Base-by-base conservation (phyloP, 192 early-diverging fungal species). In the Coemansia sp. region DNA sequence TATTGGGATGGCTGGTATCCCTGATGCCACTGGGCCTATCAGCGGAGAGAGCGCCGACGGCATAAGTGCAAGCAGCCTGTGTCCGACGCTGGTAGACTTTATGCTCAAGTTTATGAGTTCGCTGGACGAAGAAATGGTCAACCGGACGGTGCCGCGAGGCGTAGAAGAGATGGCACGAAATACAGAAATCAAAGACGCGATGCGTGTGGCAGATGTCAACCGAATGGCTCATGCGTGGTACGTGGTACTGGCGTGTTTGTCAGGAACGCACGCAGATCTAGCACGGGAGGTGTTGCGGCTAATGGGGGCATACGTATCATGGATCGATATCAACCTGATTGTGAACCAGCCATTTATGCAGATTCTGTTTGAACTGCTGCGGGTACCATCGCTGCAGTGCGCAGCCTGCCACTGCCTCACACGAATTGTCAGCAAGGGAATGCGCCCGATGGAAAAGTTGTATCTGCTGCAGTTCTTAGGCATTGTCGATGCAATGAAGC, bases 321-420 rank as follows among this genome's bases (percentile, higher is more conserved):
- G 95, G 95, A 91, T 96, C 51, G 93, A 96, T 61, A 94, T 96
- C 41, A 88, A 86, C 18, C 81, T 96, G 20, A 83, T 98, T 49
- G 88, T 92, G 45, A 91, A 91, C 68, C 82, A 90, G 65, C 69
- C 78, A 45, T 91, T 94, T 40, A 86, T 95, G 55, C 65, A 79
- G 6, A 62, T 85, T 3, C 69, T 98, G 44, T 91, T 90, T 68
- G 84, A 83, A 35, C 83, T 93, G 40, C 68, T 98, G 16, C 59
- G 71, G 36, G 57, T 80, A 0, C 68, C 72, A 10, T 72, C 72
- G 14, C 63, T 96, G 57, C 83, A 88, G 28, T 84, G 82, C 39
- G 78, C 83, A 13, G 92, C 93, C 43, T 86, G 88, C 53, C 86
- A 85, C 52, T 95, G 94, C 69, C 73, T 98, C 65, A 81, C 81